Percentiles rank a stretch among this genome's conserved stretches.
phyloP scores from a whole-genome alignment of 2,329 filamentous ascomycete genomes.

The Diaporthe nobilis region DNA sequence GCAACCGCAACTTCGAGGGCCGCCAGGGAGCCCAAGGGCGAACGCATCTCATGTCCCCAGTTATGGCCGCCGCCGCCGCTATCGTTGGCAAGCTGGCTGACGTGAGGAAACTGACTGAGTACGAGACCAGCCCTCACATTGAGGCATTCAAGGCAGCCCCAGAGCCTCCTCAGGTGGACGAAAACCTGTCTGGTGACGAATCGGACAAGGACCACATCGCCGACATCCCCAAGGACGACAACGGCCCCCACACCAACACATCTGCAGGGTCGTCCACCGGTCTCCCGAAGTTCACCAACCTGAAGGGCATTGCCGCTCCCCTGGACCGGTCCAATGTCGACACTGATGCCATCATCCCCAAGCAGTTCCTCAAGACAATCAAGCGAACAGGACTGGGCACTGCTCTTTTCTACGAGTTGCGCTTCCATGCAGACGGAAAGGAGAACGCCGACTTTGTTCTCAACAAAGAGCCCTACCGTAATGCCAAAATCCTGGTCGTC shows the following conservation, averaged over 20 bases:
- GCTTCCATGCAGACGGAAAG: conserved; percentile 80
- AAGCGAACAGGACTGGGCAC: conserved; percentile 94
- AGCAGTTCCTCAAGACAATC: conserved; percentile 99
- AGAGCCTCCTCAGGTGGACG: conserved; percentile 65
- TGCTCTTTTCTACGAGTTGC: conserved; percentile 88
- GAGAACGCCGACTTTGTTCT: conserved; percentile 89
- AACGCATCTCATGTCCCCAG: conserved; percentile 96
- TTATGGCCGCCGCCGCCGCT: conserved; percentile 93
- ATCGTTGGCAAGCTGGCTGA: conserved; percentile 93
- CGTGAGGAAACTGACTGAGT: conserved; percentile 82
- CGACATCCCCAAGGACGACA: conserved; percentile 75
- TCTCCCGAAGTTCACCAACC: conserved; percentile 85
- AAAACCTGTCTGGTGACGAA: conserved; percentile 65
- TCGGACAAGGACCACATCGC: conserved; percentile 66
- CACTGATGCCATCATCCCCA: conserved; percentile 99
- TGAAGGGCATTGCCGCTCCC: conserved; percentile 90
- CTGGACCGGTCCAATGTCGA: conserved; percentile 93
- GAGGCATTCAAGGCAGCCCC: conserved; percentile 63
- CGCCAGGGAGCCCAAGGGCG: conserved; percentile 92
- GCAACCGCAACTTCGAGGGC: conserved; percentile 97
- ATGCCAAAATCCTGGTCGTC: conserved; percentile 89
- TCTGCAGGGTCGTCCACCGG: conserved; percentile 68
- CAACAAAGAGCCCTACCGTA: conserved; percentile 89
- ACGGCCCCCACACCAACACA: conserved; percentile 74
- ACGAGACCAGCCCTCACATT: conserved; percentile 72